Conservation (phyloP, 2,329 filamentous ascomycete genomes). For the Xylaria sp. region DNA sequence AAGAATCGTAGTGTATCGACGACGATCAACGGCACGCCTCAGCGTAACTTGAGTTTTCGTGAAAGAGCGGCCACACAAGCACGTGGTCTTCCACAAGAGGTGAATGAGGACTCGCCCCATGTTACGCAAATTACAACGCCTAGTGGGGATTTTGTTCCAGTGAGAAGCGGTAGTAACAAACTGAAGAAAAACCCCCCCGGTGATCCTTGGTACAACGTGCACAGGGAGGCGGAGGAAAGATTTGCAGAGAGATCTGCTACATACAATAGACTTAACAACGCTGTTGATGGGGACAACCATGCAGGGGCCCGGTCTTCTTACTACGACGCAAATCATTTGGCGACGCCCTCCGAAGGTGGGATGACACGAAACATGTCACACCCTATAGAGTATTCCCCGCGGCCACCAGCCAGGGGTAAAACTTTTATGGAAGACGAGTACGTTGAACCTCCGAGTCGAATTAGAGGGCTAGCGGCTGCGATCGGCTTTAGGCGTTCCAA, state of each 20-base stretch:
- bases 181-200: constrained; percentile 66
- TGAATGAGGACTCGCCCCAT: constrained; percentile 42
- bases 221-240: constrained; percentile 56
- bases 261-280: constrained; percentile 41
- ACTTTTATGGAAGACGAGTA: constrained; percentile 37
- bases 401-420: constrained; percentile 43
- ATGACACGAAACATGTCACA: constrained; percentile 30
- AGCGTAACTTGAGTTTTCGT: constrained; percentile 69
- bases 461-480: constrained; percentile 40
- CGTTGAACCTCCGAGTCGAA: constrained; percentile 40
- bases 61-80: constrained; percentile 64
- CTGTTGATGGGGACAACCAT: constrained; percentile 17
- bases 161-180: constrained; percentile 66
- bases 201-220: constrained; percentile 59
- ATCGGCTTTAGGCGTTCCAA: constrained; percentile 42
- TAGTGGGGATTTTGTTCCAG: constrained; percentile 52
- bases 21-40: constrained; percentile 53
- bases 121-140: constrained; percentile 41
- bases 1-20: constrained; percentile 40
- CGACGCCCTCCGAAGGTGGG: constrained; percentile 25
- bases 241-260: constrained; percentile 50
- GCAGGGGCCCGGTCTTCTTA: constrained; percentile 17
- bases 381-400: constrained; percentile 37
- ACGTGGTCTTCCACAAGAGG: constrained; percentile 49
- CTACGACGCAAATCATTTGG: constrained; percentile 13